These are phyloP conservation scores for Trapa bicornis DNA, from an alignment of 345 rosid species.

Conservation along the genomic window DNA sequence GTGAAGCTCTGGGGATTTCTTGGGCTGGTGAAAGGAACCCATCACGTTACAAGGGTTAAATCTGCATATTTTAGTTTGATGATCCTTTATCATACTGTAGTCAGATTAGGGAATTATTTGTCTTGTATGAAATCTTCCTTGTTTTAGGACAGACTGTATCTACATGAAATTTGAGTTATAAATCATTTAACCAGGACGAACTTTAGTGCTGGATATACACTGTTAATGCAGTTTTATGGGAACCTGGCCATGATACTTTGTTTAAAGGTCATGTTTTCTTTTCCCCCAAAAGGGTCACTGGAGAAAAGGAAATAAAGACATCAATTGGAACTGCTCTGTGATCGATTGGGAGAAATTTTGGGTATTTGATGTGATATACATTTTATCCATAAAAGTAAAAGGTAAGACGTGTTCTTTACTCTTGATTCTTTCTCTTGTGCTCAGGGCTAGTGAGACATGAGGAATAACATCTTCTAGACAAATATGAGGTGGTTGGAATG, in stretches of 20 bases:
- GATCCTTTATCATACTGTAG: background rate
- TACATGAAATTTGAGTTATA: background rate
- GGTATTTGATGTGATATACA: no score
- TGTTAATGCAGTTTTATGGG: background rate
- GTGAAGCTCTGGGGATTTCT: background rate
- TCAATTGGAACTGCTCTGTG: no score
- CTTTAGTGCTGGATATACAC: background rate
- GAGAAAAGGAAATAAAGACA: no score
- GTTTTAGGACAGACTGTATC: background rate
- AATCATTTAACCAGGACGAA: background rate
- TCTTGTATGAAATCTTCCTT: background rate
- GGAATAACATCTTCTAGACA: background rate
- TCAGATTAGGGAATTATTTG: background rate
- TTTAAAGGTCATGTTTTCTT: no score
- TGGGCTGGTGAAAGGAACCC: background rate
- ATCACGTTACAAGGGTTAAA: background rate
- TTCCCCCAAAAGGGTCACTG: no score
- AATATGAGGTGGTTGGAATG: background rate
- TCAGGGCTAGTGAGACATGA: background rate
- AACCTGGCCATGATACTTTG: no score
- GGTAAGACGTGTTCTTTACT: background rate
- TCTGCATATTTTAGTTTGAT: background rate
- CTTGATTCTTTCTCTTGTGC: background rate
- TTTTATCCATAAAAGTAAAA: no score
- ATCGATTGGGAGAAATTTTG: no score